Base-by-base conservation (phyloP, 1,139 yeast species). In the Zygosaccharomyces pseudobailii region DNA sequence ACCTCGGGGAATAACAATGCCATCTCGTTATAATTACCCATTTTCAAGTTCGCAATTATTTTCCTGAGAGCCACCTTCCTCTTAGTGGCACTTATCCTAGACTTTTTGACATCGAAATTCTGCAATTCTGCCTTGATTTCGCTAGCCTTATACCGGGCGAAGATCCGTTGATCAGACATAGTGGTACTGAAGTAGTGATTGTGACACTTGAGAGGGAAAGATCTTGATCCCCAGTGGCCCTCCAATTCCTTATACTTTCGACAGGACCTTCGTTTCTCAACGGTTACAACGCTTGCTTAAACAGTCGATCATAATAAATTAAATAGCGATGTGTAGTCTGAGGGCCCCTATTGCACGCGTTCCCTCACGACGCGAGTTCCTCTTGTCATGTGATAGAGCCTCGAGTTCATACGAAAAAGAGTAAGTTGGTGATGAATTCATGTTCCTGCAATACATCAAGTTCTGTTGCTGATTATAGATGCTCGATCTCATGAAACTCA, bases 1-100 rank as follows among this genome's bases (percentile, higher is more conserved):
- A 90, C 76, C 41, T 86, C 95, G 0, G 84, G 82, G 62, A 84
- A 78, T 50, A 90, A 63, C 33, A 71, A 62, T 8, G 80, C 74
- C 79, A 89, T 78, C 60, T 90, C 97, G 54, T 76, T 75, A 36
- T 55, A 54, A 62, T 88, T 88, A 49, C 89, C 89, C 69, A 89
- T 74, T 4, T 94, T 84, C 67, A 88, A 76, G 64, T 89, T 90
- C 39, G 96, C 95, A 6, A 89, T 75, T 27, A 88, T 76, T 62
- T 86, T 86, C 65, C 83, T 84, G 55, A 92, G 70, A 0, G 88
- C 82, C 21, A 76, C 69, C 62, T 80, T 82, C 59, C 82, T 72
- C 49, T 74, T 64, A 68, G 72, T 52, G 4, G 56, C 57, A 45
- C 54, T 58, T 9, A 52, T 40, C 45, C 61, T 62, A 19, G 59